Conservation (phyloP, 2,329 filamentous ascomycete genomes). For the Xylariaceae sp. region DNA sequence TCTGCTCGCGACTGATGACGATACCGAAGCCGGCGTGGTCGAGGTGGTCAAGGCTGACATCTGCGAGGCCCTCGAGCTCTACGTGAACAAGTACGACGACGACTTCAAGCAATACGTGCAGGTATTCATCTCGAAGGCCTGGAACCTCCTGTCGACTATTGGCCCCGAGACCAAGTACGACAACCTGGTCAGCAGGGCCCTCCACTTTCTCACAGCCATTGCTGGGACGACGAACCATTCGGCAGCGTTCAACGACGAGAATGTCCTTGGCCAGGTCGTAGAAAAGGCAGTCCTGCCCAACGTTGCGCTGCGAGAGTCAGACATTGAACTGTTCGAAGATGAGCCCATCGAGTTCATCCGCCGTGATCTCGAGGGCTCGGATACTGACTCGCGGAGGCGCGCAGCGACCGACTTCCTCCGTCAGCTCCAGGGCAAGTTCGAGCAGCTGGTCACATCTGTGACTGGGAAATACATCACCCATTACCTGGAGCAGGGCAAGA, state of each 20-base stretch:
- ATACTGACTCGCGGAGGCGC: slow-evolving; percentile 85
- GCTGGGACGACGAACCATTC: slow-evolving; percentile 74
- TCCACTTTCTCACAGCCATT: slow-evolving; percentile 91
- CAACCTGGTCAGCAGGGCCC: slow-evolving; percentile 84
- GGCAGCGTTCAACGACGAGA: slow-evolving; percentile 75
- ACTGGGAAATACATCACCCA: slow-evolving; percentile 82
- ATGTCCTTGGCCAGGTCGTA: slow-evolving; percentile 76
- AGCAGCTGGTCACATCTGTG: slow-evolving; percentile 76
- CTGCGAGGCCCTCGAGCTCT: slow-evolving; percentile 83
- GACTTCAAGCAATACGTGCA: slow-evolving; percentile 77
- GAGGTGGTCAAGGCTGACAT: slow-evolving; percentile 91
- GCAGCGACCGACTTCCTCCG: slow-evolving; percentile 93
- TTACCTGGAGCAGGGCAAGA: slow-evolving; percentile 73
- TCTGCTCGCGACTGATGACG: slow-evolving; percentile 77
- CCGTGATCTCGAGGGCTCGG: slow-evolving; percentile 89
- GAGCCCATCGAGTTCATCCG: slow-evolving; percentile 98
- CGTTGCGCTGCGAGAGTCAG: slow-evolving; percentile 82
- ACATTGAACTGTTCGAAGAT: slow-evolving; percentile 94
- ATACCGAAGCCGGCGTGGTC: slow-evolving; percentile 76
- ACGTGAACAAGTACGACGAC: slow-evolving; percentile 92
- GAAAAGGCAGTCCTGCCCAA: slow-evolving; percentile 96
- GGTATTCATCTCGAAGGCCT: slow-evolving; percentile 83
- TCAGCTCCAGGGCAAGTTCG: slow-evolving; percentile 83
- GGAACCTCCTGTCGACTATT: slow-evolving; percentile 82
- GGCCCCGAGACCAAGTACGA: slow-evolving; percentile 90